Conservation (phyloP, 257 asterid genomes). For the Capsicum chinense region DNA sequence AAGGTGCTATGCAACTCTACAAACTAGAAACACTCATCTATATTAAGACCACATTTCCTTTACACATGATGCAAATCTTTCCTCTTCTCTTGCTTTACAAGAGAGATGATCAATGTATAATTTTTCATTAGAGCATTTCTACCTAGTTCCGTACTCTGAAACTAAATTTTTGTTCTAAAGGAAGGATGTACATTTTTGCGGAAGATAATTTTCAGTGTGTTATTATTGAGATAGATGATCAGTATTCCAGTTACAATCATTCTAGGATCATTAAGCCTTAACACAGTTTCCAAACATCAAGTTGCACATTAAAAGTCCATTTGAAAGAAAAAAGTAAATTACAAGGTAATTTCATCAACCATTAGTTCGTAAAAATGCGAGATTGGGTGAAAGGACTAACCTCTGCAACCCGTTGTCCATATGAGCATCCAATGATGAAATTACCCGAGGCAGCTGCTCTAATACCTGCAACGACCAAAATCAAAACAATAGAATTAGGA, state of each 20-base stretch:
- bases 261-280: background rate
- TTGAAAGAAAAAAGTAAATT: background rate
- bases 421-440: slow-evolving; percentile 77
- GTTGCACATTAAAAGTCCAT: background rate
- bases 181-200: background rate
- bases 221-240: background rate
- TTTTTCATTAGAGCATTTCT: background rate
- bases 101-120: background rate
- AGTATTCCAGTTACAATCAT: background rate
- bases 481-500: slow-evolving; percentile 31
- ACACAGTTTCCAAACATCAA: background rate
- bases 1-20: slow-evolving; percentile 1
- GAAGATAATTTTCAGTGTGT: background rate
- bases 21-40: background rate
- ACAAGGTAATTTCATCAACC: slow-evolving; percentile 13
- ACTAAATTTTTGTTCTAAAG: slow-evolving; percentile 7
- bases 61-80: background rate
- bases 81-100: background rate
- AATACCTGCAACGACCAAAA: slow-evolving; percentile 50
- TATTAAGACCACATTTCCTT: background rate
- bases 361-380: background rate
- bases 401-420: slow-evolving; percentile 72
- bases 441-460: slow-evolving; percentile 77
- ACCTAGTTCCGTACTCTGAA: slow-evolving; percentile 7
- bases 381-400: slow-evolving; percentile 38